Evolutionary conservation across 108 stramenopile species (phyloP).

Genomic region (Cyclotella baltica): DNA sequence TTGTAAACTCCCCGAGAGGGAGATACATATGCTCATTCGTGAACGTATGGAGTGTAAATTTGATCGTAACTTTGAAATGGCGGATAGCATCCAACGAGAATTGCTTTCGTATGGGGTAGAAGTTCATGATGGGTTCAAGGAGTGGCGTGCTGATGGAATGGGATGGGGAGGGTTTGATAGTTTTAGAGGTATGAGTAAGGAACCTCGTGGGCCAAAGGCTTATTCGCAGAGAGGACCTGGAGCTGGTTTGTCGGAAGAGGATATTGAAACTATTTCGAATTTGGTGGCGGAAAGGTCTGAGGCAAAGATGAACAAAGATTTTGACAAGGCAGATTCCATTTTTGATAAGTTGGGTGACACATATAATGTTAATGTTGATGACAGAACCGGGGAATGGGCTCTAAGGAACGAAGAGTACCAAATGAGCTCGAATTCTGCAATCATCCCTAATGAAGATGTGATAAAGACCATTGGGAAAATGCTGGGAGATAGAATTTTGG

Average conservation of each 20-base stretch:
- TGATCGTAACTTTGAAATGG: conserved; percentile 41
- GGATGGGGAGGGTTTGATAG: conserved; percentile 10
- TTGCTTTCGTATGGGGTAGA: conserved; percentile 28
- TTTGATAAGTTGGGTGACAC: conserved; percentile 38
- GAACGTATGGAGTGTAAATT: conserved; percentile 72
- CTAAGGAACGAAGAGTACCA: conserved; percentile 42
- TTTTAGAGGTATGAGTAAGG: conserved; percentile 8
- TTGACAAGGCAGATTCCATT: conserved; percentile 57
- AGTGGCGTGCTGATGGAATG: conserved; percentile 62
- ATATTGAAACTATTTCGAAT: conserved; percentile 27
- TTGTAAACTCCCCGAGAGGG: conserved; percentile 55
- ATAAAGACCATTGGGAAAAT: conserved; percentile 31
- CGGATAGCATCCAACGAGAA: conserved; percentile 46
- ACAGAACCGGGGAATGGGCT: conserved; percentile 47
- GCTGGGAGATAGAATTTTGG: conserved; percentile 55
- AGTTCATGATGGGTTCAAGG: conserved; percentile 48
- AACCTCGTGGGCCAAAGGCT: conserved; percentile 30
- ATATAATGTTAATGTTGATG: conserved; percentile 58
- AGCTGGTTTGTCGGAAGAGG: conserved; percentile 34
- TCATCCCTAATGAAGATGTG: conserved; percentile 39
- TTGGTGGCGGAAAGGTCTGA: conserved; percentile 45
- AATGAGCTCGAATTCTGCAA: conserved; percentile 33
- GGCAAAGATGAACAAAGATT: conserved; percentile 48
- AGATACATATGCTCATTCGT: conserved; percentile 68
- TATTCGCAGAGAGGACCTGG: conserved; percentile 43